These are phyloP conservation scores for Fraxinus angustifolia DNA, from an alignment of 305 asterid species.

Conservation along the genomic window DNA sequence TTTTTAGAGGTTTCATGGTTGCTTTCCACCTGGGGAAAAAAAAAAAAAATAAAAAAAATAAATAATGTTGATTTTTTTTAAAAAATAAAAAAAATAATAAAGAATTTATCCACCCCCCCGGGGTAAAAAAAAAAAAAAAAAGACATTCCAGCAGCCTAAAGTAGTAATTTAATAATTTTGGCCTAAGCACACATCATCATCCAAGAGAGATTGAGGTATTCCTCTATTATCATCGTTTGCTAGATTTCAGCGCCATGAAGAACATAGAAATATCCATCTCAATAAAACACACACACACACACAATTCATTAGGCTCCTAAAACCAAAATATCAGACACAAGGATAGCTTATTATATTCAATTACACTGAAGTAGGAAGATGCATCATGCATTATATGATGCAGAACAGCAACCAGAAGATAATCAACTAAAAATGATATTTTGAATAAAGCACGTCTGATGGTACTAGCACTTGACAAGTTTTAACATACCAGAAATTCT, in stretches of 20 bases:
- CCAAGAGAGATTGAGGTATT: not conserved
- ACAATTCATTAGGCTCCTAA: not conserved
- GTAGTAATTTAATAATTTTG: not conserved
- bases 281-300: no score
- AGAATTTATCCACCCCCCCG: no score
- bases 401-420: constrained; percentile 23
- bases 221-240: not conserved
- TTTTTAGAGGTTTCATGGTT: not conserved
- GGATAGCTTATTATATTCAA: not conserved
- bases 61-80: no score
- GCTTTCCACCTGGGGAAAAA: not conserved
- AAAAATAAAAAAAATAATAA: no score
- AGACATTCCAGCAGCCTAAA: not conserved
- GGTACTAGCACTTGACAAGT: constrained; percentile 18
- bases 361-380: constrained; percentile 7
- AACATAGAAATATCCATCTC: not conserved
- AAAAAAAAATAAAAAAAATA: no score
- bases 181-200: not conserved
- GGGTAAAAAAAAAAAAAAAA: not conserved
- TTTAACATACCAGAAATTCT: constrained; percentile 75
- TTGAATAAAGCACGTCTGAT: constrained; percentile 1
- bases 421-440: not conserved
- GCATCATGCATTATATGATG: constrained; percentile 16
- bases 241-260: not conserved
- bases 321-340: not conserved